Evolutionary conservation across 2,329 filamentous ascomycete species (phyloP).

Genomic region (Aspergillus cejpii): DNA sequence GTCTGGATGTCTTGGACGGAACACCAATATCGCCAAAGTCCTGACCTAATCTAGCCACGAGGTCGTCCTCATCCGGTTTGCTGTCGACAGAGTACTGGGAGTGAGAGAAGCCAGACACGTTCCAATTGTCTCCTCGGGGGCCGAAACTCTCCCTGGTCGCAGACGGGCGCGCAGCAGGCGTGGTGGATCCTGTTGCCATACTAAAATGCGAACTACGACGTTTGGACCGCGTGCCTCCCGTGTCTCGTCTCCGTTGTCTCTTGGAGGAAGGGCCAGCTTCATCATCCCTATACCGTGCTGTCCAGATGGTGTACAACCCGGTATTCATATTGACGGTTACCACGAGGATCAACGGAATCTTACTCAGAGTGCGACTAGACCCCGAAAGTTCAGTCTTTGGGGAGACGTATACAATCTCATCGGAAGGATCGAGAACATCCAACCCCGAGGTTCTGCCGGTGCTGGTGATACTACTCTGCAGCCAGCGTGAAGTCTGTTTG

Average conservation of each 20-base stretch:
- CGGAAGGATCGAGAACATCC: slow-evolving; percentile 64
- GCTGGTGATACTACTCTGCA: slow-evolving; percentile 22
- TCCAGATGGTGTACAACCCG: slow-evolving; percentile 78
- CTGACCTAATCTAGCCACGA: slow-evolving; percentile 65
- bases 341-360: slow-evolving; percentile 60
- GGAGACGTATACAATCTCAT: slow-evolving; percentile 80
- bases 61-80: slow-evolving; percentile 53
- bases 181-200: slow-evolving; percentile 62
- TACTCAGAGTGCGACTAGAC: slow-evolving; percentile 27
- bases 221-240: slow-evolving; percentile 59
- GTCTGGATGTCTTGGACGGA: slow-evolving; percentile 57
- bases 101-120: slow-evolving; percentile 36
- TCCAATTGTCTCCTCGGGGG: slow-evolving; percentile 41
- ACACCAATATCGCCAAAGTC: slow-evolving; percentile 53
- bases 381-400: slow-evolving; percentile 48
- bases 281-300: slow-evolving; percentile 66
- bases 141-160: slow-evolving; percentile 73
- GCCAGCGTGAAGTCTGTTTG: slow-evolving; percentile 32
- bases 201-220: slow-evolving; percentile 61
- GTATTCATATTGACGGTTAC: slow-evolving; percentile 74
- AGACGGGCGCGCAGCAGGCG: slow-evolving; percentile 60
- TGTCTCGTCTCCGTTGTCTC: slow-evolving; percentile 45
- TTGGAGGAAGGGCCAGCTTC: slow-evolving; percentile 46
- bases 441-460: slow-evolving; percentile 28
- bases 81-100: slow-evolving; percentile 40